Evolutionary conservation across 1,284 basidiomycete genomes (phyloP), one percentile per base, ranked within the genome.

Genomic region (Moniliella sp.): DNA sequence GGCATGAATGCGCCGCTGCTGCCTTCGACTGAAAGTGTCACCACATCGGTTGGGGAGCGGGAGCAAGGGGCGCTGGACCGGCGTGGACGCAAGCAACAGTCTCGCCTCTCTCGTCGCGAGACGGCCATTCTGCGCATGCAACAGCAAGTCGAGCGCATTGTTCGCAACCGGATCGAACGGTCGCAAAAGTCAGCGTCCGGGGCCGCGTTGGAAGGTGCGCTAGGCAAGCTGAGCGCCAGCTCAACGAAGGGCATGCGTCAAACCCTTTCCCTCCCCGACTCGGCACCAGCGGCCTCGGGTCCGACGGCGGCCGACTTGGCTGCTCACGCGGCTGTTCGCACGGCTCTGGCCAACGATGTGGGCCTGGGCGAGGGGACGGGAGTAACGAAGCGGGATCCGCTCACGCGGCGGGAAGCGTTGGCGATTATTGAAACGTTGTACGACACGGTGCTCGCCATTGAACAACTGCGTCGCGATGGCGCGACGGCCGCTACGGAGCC

Each of bases 41-140:
- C n/a, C n/a, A 14, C 31, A 7, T 21, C 32, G 2, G 28, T 44
- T 33, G 33, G 35, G 26, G 33, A 36, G 4, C 8, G 7, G n/a
- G 29, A 12, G 7, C n/a, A n/a, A n/a, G n/a, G n/a, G n/a, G n/a
- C n/a, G n/a, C n/a, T n/a, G n/a, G 28, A 32, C 25, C 27, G 25
- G 23, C 29, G 32, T 26, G 36, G 33, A 15, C 27, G 39, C 16
- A 34, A 32, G 27, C 33, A 35, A 27, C 32, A 46, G 30, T 36
- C 35, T 5, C 43, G 37, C 36, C 40, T 50, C 27, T 56, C 47
- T 30, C 42, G 46, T 30, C 45, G 83, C 40, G 82, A 81, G 29
- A 88, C 75, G 56, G 88, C 86, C 0, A 86, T 97, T 81, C 78
- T 86, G 50, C 72, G 81, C 39, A 86, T 99, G 79, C 81, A 88